Evolutionary conservation across 768 basidiomycete genomes (phyloP).

Genomic region (Collybia mongolica): DNA sequence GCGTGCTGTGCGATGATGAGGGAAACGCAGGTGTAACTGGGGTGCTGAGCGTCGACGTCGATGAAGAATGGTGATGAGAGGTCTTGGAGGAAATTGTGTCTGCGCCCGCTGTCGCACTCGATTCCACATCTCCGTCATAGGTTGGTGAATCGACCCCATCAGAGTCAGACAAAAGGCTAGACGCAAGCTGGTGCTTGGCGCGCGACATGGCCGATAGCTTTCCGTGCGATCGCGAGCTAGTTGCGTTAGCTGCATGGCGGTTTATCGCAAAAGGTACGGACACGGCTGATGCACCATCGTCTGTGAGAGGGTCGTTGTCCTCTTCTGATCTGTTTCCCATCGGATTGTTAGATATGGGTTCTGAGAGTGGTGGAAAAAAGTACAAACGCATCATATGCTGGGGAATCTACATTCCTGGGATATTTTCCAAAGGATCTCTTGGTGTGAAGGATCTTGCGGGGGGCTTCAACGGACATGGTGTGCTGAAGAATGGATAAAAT

Average conservation of each 20-base stretch:
- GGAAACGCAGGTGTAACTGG: conserved; percentile 30
- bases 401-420: conserved; percentile 61
- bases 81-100: conserved; percentile 34
- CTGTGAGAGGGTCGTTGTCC: conserved; percentile 85
- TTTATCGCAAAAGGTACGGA: conserved; percentile 35
- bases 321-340: conserved; percentile 65
- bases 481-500: conserved; percentile 10
- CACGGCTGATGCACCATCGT: conserved; percentile 61
- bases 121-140: conserved; percentile 89
- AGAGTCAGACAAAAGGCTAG: conserved; percentile 60
- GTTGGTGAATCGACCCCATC: conserved; percentile 83
- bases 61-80: conserved; percentile 38
- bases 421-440: conserved; percentile 75
- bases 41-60: conserved; percentile 52
- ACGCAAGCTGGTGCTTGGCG: conserved; percentile 53
- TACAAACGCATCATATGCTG: conserved; percentile 70
- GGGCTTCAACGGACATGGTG: conserved; percentile 23
- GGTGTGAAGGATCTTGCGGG: conserved; percentile 43
- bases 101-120: conserved; percentile 60
- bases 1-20: conserved; percentile 20
- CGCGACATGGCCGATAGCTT: conserved; percentile 25
- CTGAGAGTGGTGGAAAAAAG: not conserved
- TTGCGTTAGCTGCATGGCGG: conserved; percentile 22
- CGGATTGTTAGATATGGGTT: conserved; percentile 11
- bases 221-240: conserved; percentile 25